Base-by-base conservation (phyloP, 2,329 filamentous ascomycete genomes). In the Cephalotrichum gorgonifer region DNA sequence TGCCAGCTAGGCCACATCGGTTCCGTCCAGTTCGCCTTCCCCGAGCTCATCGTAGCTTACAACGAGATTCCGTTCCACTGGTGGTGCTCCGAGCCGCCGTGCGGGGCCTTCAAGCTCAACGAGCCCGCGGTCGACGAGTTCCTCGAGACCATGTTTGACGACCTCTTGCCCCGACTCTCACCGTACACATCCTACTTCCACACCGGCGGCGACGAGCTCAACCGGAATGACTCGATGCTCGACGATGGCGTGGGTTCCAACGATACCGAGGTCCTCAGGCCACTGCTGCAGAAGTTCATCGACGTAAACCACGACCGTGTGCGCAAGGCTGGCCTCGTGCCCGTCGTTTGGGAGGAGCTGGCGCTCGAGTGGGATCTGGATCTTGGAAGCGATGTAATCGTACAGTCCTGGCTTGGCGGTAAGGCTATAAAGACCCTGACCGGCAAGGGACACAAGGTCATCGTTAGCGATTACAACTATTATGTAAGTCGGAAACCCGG, bases 341-440 rank as follows among this genome's bases (percentile, higher is more conserved):
- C 88, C 0, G 70, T 95, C 20, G 86, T 90, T 1, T 95, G 89
- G 89, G 88, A 95, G 63, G 89, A 95, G 64, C 88, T 93, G 74
- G 71, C 88, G 1, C 70, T 86, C 9, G 73, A 81, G 23, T 95
- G 87, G 84, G 86, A 90, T 60, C 68, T 93, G 43, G 85, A 77
- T 0, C 68, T 95, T 6, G 81, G 80, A 2, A 64, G 74, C 12
- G 81, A 89, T 57, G 81, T 86, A 1, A 73, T 94, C 12, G 75
- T 95, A 5, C 89, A 95, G 66, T 78, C 83, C 3, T 95, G 88
- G 88, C 75, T 83, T 43, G 82, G 79, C 44, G 75, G 76, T 22
- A 68, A 68, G 11, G 77, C 83, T 6, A 76, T 89, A 44, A 71
- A 76, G 50, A 63, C 73, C 41, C 72, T 86, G 39, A 79, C 81